Evolutionary conservation across 805 yeast genomes (phyloP), one percentile per base, ranked within the genome.

Genomic region (Starmerella scarabaei): DNA sequence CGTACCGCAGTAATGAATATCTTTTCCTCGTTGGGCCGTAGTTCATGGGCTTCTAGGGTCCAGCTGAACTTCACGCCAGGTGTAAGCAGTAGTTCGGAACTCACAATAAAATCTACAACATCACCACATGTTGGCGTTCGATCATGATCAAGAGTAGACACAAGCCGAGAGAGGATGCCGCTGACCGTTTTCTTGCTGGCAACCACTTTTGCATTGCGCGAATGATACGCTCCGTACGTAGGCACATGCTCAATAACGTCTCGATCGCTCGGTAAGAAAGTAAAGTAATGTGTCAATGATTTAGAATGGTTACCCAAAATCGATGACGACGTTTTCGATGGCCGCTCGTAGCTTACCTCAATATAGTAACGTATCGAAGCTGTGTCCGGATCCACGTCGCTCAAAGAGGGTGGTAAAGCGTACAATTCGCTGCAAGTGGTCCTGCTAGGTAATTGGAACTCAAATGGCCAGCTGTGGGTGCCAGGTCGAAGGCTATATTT

Each of bases 261-360:
- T 4, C 41, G 47, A 28, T 52, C 56, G 27, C 45, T 44, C 0
- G 82, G 81, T 23, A 72, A 54, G 45, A 77, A 72, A 3, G 61
- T 57, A 47, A 78, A 71, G 4, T 76, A 77, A 34, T 65, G 66
- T 35, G 53, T 53, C 14, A 33, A 14, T 8, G 29, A 21, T n/a
- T 28, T 32, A n/a, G 23, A n/a, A 14, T 20, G 24, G 5, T 15
- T 17, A 20, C 36, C 40, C 12, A 37, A 27, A 14, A 30, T 30
- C 5, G 33, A 5, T 8, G 33, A 30, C 16, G 35, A 20, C 5
- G 35, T 12, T n/a, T n/a, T n/a, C 4, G 35, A 20, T 12, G 17
- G 16, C n/a, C 35, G n/a, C 14, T 32, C 35, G n/a, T 14, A 32
- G 14, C 8, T 14, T 8, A 48, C 45, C 16, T 27, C 19, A 12